These are phyloP conservation scores for Colletotrichum camelliae DNA, from an alignment of 2,329 filamentous ascomycete species.

Conservation along the genomic window DNA sequence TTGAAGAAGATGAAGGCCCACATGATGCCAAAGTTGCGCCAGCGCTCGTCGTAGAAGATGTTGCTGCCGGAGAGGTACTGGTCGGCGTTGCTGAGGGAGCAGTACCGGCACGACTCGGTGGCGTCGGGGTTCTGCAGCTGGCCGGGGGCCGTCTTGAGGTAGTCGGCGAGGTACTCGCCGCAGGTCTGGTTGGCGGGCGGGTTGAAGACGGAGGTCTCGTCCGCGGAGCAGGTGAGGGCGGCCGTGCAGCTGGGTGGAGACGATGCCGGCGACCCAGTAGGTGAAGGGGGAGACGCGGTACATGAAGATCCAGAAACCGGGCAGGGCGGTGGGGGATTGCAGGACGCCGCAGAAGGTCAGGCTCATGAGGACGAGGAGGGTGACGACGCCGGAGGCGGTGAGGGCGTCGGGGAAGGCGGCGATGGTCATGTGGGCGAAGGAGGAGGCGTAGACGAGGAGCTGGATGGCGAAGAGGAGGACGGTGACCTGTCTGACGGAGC, in stretches of 20 bases:
- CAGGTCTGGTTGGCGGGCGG: constrained; percentile 69
- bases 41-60: constrained; percentile 60
- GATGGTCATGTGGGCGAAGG: constrained; percentile 78
- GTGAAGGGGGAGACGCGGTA: constrained; percentile 72
- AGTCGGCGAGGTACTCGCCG: constrained; percentile 64
- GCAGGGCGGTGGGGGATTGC: constrained; percentile 61
- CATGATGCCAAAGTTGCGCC: constrained; percentile 75
- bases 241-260: constrained; percentile 67
- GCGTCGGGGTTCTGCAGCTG: constrained; percentile 67
- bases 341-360: constrained; percentile 70
- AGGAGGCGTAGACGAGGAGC: constrained; percentile 74
- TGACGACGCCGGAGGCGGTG: constrained; percentile 69
- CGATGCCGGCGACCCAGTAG: constrained; percentile 72
- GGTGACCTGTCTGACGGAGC: constrained; percentile 63
- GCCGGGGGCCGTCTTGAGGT: constrained; percentile 55
- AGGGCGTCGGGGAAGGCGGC: constrained; percentile 72
- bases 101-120: constrained; percentile 68
- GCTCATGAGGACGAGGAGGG: constrained; percentile 62
- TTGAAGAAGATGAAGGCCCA: constrained; percentile 73
- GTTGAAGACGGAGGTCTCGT: constrained; percentile 69
- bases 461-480: constrained; percentile 69
- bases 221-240: constrained; percentile 55
- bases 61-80: constrained; percentile 57
- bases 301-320: constrained; percentile 82
- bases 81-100: constrained; percentile 65